Conservation (phyloP, 2,329 filamentous ascomycete species). For the Fusarium sp. region DNA sequence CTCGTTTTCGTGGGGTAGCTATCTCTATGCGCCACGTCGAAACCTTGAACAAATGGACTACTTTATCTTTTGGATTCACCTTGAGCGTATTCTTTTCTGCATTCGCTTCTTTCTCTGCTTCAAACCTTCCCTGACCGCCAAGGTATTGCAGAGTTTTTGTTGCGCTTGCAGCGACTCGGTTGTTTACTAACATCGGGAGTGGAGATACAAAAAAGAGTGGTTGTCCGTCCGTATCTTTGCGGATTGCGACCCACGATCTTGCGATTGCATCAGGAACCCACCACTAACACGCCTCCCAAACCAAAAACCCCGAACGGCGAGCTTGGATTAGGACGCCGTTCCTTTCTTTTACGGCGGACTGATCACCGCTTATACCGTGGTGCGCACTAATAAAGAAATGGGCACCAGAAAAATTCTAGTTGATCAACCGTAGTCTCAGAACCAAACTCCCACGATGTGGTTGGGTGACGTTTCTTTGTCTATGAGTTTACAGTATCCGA, state of each 20-base stretch:
- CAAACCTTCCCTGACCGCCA: neutral
- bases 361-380: neutral
- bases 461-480: constrained; percentile 1
- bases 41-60: neutral
- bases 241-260: constrained; percentile 10
- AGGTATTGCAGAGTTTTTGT: neutral
- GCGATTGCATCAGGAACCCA: constrained; percentile 17
- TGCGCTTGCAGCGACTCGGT: constrained; percentile 2
- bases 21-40: constrained; percentile 2
- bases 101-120: neutral
- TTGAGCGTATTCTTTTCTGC: neutral
- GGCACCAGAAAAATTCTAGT: neutral
- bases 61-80: neutral
- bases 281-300: constrained; percentile 10
- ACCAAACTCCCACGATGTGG: neutral
- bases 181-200: constrained; percentile 10
- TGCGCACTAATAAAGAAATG: neutral
- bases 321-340: constrained; percentile 2
- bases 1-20: neutral
- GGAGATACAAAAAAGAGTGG: constrained; percentile 10
- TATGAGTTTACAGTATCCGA: constrained; percentile 4
- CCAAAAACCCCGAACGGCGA: constrained; percentile 10
- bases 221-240: neutral
- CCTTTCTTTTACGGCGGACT: neutral
- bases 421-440: neutral